Conservation (phyloP, 495 filamentous ascomycete species). For the Friedmanniomyces simplex region DNA sequence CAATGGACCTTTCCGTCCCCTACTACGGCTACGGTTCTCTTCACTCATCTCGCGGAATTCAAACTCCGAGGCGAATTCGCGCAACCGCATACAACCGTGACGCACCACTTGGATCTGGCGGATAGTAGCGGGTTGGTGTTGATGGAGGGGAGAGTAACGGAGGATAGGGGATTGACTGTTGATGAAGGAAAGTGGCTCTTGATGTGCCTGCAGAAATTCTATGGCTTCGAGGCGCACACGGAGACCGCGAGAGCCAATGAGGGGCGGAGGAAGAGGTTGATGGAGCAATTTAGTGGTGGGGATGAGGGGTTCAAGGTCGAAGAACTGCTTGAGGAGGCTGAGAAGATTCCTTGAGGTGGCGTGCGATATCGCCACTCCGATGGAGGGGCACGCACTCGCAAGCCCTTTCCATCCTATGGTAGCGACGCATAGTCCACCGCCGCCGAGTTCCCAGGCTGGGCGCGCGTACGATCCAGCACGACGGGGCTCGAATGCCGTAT, state of each 20-base stretch:
- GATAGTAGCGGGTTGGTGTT: conserved; percentile 66
- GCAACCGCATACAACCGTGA: conserved; percentile 83
- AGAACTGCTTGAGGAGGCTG: conserved; percentile 72
- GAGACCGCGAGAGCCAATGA: conserved; percentile 40
- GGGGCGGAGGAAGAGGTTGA: conserved; percentile 47
- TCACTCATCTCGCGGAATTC: conserved; percentile 85
- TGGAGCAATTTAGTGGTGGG: conserved; percentile 72
- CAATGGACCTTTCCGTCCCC: conserved; percentile 65
- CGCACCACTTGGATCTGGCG: conserved; percentile 74
- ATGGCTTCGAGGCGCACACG: conserved; percentile 49
- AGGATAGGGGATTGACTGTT: conserved; percentile 63
- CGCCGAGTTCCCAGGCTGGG: too few relatives aligned
- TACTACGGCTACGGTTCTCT: conserved; percentile 70
- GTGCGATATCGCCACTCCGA: neutral
- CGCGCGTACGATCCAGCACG: too few relatives aligned
- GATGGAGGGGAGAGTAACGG: conserved; percentile 69
- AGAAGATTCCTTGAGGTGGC: conserved; percentile 45
- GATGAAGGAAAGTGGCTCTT: conserved; percentile 78
- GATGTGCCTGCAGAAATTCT: conserved; percentile 94
- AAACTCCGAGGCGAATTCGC: conserved; percentile 83
- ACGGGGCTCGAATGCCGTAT: too few relatives aligned
- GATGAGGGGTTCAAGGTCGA: conserved; percentile 73
- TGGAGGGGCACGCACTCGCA: too few relatives aligned
- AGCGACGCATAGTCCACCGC: too few relatives aligned
- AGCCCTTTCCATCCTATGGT: too few relatives aligned